Evolutionary conservation across 2,329 filamentous ascomycete species (phyloP), one percentile per base, ranked within the genome.

Genomic region (Chrysoporthe puriensis): DNA sequence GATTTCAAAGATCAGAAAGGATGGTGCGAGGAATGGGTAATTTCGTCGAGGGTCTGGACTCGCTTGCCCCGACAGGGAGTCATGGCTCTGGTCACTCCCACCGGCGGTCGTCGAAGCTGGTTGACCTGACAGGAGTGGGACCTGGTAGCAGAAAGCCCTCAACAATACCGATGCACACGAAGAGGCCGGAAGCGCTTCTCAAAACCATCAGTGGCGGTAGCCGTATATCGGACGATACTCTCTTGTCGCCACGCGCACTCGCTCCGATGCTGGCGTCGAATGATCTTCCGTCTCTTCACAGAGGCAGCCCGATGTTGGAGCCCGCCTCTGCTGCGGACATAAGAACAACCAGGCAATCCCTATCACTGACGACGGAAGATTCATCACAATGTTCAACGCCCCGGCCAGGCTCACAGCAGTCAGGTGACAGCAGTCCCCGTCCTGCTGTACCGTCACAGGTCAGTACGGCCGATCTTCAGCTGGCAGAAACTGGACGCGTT

Each of bases 1-100:
- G 72, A 2, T 74, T 78, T 18, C 67, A 74, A 3, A 73, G 77
- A 4, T 76, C 74, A 8, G 77, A 78, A 43, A 74, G 78, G 4
- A 81, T 82, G 76, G 76, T 75, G 3, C 70, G 76, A 14, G 80
- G 79, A 0, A 34, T 81, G 1, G 75, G 76, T 0, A 75, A 72
- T 1, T 81, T 81, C 56, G 70, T 81, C 4, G 79, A 80, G 57
- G 77, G 74, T 0, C 52, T 60, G 2, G 67, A 69, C 40, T 69
- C 67, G 50, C 67, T 69, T 2, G 54, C 61, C 1, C 11, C 59
- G 11, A 18, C 18, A 6, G 18, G 13, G 14, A 59, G 40, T 1
- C 63, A 34, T n/a, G 54, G 64, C 18, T 50, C 62, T 21, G 60
- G 52, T 11, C 59, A 57, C 36, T 40, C 63, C n/a, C 63, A 66